Evolutionary conservation across 164 flowering plant species (phyloP), one percentile per base, ranked within the genome.

Genomic region (Tinospora cordifolia): DNA sequence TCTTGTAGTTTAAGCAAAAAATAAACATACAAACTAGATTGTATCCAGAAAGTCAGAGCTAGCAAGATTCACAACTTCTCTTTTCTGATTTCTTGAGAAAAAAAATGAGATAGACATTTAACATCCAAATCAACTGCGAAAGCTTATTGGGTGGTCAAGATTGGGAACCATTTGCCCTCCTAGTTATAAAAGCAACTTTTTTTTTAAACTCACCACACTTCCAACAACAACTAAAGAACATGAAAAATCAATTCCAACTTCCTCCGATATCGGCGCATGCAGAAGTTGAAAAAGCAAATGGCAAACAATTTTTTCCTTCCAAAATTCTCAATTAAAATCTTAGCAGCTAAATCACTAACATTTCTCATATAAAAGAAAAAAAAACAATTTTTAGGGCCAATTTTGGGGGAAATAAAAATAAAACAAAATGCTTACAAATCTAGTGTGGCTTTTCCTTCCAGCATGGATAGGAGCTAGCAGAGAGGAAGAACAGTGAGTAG

Each of bases 401-500:
- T 54, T 17, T 24, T n/a, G n/a, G n/a, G n/a, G n/a, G n/a, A n/a
- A 54, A 8, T 21, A 54, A 44, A 30, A 41, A 41, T 6, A 51
- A 6, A 51, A 51, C 19, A 41, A 41, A 7, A 51, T 24, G 68
- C 79, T 80, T 76, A 88, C 96, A 74, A 65, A 75, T 69, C 71
- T 79, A n/a, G 70, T 12, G 36, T 75, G 78, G 67, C 58, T 76
- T 73, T 78, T 76, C 57, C 88, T 75, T 24, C 81, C 70, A 63
- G 22, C 62, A 58, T 73, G 72, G 10, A 77, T 79, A 59, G 21
- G 69, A 63, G 21, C 67, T 11, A 65, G 70, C 34, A 41, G 75
- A 13, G 80, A 78, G 1, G 83, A 77, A 6, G 83, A 77, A 74
- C 81, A 79, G 40, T 82, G 86, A 39, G 86, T 71, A 39, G 86